Percentiles rank a stretch among this genome's conserved stretches.
These are phyloP conservation scores for Sphagnum magellanicum DNA, from an alignment of 228 moss, liverwort and hornwort genomes.

Conservation along the genomic window DNA sequence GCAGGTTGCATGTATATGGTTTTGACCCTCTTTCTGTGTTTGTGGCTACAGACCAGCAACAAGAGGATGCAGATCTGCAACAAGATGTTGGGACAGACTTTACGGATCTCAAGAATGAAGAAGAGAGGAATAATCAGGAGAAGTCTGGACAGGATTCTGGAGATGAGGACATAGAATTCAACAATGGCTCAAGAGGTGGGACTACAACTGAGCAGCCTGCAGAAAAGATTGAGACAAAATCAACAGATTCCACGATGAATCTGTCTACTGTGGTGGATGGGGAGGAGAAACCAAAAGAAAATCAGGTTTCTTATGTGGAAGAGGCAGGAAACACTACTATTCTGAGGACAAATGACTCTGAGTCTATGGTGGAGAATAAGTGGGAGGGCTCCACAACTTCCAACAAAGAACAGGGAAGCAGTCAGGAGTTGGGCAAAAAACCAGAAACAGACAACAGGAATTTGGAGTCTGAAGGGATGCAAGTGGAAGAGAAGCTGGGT, in stretches of 20 bases:
- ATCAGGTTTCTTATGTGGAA: background rate
- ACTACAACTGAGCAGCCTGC: constrained; percentile 6
- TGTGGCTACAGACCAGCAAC: constrained; percentile 9
- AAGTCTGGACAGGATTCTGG: constrained; percentile 4
- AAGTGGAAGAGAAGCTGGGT: too few relatives aligned
- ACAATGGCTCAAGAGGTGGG: constrained; percentile 6
- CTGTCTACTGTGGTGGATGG: constrained; percentile 9
- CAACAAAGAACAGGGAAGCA: too few relatives aligned
- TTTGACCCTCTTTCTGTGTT: background rate
- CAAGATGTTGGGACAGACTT: constrained; percentile 23
- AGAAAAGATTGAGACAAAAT: constrained; percentile 3
- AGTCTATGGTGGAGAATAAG: too few relatives aligned
- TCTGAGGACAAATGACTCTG: too few relatives aligned
- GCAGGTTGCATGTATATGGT: background rate
- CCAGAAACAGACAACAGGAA: too few relatives aligned
- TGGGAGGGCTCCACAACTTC: too few relatives aligned
- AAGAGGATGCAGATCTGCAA: constrained; percentile 13
- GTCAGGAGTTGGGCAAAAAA: too few relatives aligned
- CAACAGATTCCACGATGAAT: constrained; percentile 2
- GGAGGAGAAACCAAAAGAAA: constrained; percentile 6
- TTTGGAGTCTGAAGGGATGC: too few relatives aligned
- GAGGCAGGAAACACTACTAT: too few relatives aligned
- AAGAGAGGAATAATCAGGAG: constrained; percentile 23
- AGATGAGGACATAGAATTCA: constrained; percentile 6
- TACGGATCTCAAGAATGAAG: constrained; percentile 22